These are phyloP conservation scores for Filobasidium wieringae DNA, from an alignment of 768 basidiomycete genomes.

Conservation along the genomic window DNA sequence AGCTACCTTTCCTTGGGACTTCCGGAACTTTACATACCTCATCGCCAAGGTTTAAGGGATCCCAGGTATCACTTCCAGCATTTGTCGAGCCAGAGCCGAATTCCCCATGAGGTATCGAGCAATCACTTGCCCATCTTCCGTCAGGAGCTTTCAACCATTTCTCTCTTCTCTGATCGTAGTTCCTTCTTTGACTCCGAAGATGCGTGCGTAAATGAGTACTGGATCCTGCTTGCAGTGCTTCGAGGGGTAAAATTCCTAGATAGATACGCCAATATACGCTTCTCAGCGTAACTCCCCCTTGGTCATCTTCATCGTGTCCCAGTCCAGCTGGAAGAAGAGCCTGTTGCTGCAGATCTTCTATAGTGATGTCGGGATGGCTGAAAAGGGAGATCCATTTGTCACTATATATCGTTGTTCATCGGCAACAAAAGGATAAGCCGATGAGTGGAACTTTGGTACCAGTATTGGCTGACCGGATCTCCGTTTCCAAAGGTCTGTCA, in stretches of 20 bases:
- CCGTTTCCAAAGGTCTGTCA: no score
- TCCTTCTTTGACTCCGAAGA: neutral
- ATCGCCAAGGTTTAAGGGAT: slow-evolving; percentile 32
- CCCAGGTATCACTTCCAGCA: slow-evolving; percentile 21
- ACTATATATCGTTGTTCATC: no score
- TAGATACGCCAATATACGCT: slow-evolving; percentile 36
- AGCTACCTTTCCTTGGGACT: neutral
- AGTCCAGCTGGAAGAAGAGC: neutral
- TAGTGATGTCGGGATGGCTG: slow-evolving; percentile 11
- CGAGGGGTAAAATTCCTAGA: neutral
- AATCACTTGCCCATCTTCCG: slow-evolving; percentile 36
- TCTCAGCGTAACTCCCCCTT: slow-evolving; percentile 24
- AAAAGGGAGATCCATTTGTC: slow-evolving; percentile 10
- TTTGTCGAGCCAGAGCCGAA: neutral
- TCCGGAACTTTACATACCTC: slow-evolving; percentile 2
- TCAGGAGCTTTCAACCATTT: slow-evolving; percentile 35
- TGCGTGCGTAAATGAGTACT: neutral
- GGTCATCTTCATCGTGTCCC: slow-evolving; percentile 3
- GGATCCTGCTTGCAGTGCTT: slow-evolving; percentile 3
- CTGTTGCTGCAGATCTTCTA: slow-evolving; percentile 7
- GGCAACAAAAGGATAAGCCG: no score
- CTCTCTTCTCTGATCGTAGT: slow-evolving; percentile 14
- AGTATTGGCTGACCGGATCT: no score
- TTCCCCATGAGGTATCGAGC: slow-evolving; percentile 19
- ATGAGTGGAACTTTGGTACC: no score